Evolutionary conservation across 768 basidiomycete species (phyloP).

Genomic region (Fistulinella prunicolor): DNA sequence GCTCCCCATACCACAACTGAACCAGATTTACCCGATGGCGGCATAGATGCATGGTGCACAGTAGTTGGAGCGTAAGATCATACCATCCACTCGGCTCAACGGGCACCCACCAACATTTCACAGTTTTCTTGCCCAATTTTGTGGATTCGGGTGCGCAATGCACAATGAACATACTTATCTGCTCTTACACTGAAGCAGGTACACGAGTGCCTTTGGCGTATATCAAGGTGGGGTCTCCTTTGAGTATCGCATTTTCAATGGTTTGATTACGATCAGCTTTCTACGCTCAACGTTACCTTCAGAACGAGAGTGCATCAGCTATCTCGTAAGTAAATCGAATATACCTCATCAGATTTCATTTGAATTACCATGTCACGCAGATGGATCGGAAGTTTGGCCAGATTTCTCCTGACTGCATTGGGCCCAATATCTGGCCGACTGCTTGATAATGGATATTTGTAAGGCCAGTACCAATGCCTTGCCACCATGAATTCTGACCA

Average conservation of each 20-base stretch:
- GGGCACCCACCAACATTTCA: background rate
- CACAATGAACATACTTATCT: background rate
- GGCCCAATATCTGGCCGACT: slow-evolving; percentile 26
- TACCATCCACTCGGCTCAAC: background rate
- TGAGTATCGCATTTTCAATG: background rate
- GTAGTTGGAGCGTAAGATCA: slow-evolving; percentile 24
- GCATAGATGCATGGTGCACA: slow-evolving; percentile 25
- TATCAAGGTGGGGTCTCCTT: slow-evolving; percentile 20
- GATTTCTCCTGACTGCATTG: slow-evolving; percentile 16
- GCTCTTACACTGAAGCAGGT: slow-evolving; percentile 7
- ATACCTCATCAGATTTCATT: background rate
- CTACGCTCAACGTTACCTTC: slow-evolving; percentile 20
- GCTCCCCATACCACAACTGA: too few species aligned
- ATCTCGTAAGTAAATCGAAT: slow-evolving; percentile 17
- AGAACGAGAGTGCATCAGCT: slow-evolving; percentile 21
- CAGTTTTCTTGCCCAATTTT: slow-evolving; percentile 27
- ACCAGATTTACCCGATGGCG: background rate
- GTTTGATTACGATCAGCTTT: slow-evolving; percentile 14
- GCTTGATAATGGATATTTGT: slow-evolving; percentile 30
- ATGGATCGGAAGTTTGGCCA: slow-evolving; percentile 26
- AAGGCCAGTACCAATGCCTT: background rate
- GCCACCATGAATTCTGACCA: background rate
- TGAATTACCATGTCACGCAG: slow-evolving; percentile 5
- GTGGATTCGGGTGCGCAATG: slow-evolving; percentile 22
- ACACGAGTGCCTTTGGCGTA: slow-evolving; percentile 24